These are phyloP conservation scores for Raddia guianensis DNA, from an alignment of 176 grass and related monocot genomes.

Conservation along the genomic window DNA sequence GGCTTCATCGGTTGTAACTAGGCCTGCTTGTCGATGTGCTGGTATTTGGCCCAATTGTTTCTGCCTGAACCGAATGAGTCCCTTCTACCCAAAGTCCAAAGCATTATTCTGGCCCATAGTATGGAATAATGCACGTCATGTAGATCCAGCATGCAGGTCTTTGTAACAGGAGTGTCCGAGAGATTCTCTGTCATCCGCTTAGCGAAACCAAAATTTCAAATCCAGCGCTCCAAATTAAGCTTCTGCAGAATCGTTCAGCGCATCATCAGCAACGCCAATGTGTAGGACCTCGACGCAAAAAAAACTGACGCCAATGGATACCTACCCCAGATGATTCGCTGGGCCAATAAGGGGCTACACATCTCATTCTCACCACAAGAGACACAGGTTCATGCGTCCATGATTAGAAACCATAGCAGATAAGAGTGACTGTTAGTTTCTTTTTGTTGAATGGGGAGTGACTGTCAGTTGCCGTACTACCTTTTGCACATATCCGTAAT, in stretches of 20 bases:
- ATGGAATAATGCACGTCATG: background rate
- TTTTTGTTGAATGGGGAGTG: background rate
- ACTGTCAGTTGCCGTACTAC: background rate
- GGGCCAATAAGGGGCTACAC: background rate
- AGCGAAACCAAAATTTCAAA: conserved; percentile 15
- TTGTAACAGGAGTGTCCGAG: background rate
- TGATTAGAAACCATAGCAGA: conserved; percentile 6
- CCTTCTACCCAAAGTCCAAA: too few relatives aligned
- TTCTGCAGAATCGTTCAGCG: background rate
- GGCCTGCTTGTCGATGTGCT: too few relatives aligned
- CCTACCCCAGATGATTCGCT: conserved; percentile 30
- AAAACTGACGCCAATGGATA: too few relatives aligned
- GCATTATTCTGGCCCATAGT: too few relatives aligned
- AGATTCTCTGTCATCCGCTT: background rate
- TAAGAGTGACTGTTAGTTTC: background rate
- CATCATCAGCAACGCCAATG: background rate
- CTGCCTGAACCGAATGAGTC: too few relatives aligned
- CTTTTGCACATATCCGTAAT: background rate
- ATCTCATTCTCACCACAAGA: background rate
- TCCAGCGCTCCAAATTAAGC: conserved; percentile 13
- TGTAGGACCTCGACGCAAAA: too few relatives aligned
- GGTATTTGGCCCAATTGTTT: too few relatives aligned
- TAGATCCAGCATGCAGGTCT: background rate
- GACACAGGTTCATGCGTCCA: background rate
- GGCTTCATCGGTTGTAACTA: too few relatives aligned